phyloP scores from a whole-genome alignment of 129 eudicot species.

The Tanacetum coccineum region DNA sequence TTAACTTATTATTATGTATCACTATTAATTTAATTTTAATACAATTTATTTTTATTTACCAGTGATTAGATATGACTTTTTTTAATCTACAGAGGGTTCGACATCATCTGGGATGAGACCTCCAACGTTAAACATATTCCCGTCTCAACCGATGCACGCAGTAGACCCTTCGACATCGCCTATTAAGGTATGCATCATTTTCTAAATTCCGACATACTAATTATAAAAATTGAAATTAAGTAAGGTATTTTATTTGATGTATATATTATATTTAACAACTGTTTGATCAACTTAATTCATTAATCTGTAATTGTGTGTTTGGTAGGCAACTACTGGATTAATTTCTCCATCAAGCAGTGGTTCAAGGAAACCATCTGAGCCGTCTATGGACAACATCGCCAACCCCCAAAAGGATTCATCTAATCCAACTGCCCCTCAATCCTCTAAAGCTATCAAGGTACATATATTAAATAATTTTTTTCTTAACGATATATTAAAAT shows the following conservation, averaged over 20 bases:
- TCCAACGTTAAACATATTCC: constrained; percentile 90
- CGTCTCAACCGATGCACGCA: constrained; percentile 96
- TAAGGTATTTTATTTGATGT: not conserved
- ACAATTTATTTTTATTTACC: constrained; percentile 5
- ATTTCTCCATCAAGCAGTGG: constrained; percentile 75
- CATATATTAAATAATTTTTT: not conserved
- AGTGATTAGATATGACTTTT: not conserved
- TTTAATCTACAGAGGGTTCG: constrained; percentile 40
- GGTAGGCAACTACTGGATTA: constrained; percentile 74
- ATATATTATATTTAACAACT: not conserved
- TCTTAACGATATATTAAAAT: not conserved
- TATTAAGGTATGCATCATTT: constrained; percentile 37
- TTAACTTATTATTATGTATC: not conserved
- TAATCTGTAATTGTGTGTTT: constrained; percentile 37
- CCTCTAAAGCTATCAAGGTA: constrained; percentile 82
- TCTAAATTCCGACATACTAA: constrained; percentile 4
- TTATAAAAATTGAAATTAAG: not conserved
- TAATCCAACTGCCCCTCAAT: constrained; percentile 46
- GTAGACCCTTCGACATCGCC: constrained; percentile 61
- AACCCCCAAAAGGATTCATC: constrained; percentile 48
- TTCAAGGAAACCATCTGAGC: constrained; percentile 81
- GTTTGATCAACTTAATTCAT: constrained; percentile 11
- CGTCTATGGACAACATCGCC: constrained; percentile 70
- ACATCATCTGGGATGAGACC: constrained; percentile 58
- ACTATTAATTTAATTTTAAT: not conserved